phyloP scores from a whole-genome alignment of 345 rosid genomes.

The Camelina sativa region DNA sequence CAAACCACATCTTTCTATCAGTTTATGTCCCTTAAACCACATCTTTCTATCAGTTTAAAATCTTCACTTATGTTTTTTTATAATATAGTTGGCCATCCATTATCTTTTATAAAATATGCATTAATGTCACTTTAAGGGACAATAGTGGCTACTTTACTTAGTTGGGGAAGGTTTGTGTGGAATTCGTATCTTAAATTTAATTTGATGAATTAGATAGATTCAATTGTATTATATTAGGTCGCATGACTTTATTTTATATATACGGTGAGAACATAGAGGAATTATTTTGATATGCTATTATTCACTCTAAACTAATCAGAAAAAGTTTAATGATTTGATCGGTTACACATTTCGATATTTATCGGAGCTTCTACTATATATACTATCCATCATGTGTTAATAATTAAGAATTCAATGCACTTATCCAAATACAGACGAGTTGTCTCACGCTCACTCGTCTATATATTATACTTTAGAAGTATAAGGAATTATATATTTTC shows the following conservation, averaged over 20 bases:
- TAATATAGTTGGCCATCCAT: constrained; percentile 43
- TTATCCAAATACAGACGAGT: constrained; percentile 15
- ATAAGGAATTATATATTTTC: constrained; percentile 10
- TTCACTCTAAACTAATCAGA: constrained; percentile 25
- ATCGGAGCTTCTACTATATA: constrained; percentile 4
- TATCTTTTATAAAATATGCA: constrained; percentile 39
- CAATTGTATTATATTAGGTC: constrained; percentile 19
- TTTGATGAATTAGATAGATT: constrained; percentile 14
- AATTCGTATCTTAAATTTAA: constrained; percentile 32
- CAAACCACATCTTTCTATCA: constrained; percentile 25
- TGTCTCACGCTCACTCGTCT: constrained; percentile 22
- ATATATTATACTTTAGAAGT: neutral
- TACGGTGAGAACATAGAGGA: constrained; percentile 1
- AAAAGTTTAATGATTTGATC: constrained; percentile 28
- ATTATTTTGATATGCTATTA: neutral
- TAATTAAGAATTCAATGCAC: neutral
- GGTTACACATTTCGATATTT: constrained; percentile 13
- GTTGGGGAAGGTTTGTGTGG: constrained; percentile 42
- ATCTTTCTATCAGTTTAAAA: constrained; percentile 19
- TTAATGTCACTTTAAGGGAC: constrained; percentile 36
- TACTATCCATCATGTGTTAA: neutral
- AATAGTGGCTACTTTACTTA: constrained; percentile 45
- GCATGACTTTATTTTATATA: constrained; percentile 6
- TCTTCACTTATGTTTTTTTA: neutral
- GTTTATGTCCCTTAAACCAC: too few relatives aligned